A percentile compares a stretch with the other conserved stretches of the same genome.
Conservation (phyloP, 306 rosid genomes). For the Luffa aegyptiaca region DNA sequence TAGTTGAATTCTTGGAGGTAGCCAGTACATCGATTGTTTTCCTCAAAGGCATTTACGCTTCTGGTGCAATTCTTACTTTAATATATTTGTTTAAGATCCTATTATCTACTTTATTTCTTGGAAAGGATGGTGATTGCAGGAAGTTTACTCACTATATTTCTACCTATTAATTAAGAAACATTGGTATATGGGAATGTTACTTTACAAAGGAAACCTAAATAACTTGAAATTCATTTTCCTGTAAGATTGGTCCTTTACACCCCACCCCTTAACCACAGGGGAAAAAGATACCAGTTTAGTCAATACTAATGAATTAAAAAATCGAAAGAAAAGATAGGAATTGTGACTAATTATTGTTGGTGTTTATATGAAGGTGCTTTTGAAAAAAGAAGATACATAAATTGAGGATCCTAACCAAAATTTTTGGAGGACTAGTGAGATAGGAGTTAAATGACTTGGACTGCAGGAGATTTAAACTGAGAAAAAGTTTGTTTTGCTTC, state of each 20-base stretch:
- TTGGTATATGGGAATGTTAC: neutral
- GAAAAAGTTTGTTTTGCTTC: neutral
- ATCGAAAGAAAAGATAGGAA: no score
- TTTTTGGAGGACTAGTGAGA: no score
- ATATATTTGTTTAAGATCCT: no score
- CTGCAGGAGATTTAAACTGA: no score
- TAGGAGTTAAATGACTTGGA: neutral
- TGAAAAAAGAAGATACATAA: slow-evolving; percentile 81
- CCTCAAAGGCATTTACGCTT: no score
- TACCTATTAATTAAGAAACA: no score
- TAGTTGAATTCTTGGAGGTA: no score
- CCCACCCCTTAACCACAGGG: neutral
- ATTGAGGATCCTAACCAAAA: neutral
- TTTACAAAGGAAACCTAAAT: neutral
- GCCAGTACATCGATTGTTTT: no score
- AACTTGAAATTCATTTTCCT: neutral
- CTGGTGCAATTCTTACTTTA: no score
- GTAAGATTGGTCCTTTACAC: neutral
- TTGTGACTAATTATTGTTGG: slow-evolving; percentile 3
- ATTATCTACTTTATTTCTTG: no score
- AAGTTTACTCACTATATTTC: no score
- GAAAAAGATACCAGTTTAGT: neutral
- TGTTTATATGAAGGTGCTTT: slow-evolving; percentile 56
- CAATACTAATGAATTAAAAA: neutral
- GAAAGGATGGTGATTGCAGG: no score